A percentile compares a stretch with the other conserved stretches of the same genome.
These are phyloP conservation scores for Combretum micranthum DNA, from an alignment of 345 rosid species.

Conservation along the genomic window DNA sequence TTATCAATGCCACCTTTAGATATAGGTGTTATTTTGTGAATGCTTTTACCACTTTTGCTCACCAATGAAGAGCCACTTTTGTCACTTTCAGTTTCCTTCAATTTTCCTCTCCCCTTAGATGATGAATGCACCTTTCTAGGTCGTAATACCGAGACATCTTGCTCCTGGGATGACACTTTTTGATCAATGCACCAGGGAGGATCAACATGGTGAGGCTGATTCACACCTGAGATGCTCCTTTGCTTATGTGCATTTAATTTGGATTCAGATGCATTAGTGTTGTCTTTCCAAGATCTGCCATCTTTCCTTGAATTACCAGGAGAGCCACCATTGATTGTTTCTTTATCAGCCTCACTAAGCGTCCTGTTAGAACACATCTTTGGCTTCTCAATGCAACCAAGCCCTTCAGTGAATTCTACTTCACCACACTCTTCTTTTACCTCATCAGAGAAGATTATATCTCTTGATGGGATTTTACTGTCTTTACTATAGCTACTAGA, in stretches of 20 bases:
- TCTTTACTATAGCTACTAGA: slow-evolving; percentile 26
- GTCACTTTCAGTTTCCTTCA: slow-evolving; percentile 35
- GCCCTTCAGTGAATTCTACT: slow-evolving; percentile 31
- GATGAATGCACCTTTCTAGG: slow-evolving; percentile 37
- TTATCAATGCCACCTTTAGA: slow-evolving; percentile 38
- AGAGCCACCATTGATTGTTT: slow-evolving; percentile 28
- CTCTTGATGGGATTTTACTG: slow-evolving; percentile 25
- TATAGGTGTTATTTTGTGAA: slow-evolving; percentile 18
- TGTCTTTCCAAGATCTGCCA: slow-evolving; percentile 35
- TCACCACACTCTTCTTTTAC: slow-evolving; percentile 32
- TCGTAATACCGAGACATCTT: slow-evolving; percentile 32
- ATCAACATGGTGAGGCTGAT: slow-evolving; percentile 25
- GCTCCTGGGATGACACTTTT: slow-evolving; percentile 28
- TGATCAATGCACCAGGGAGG: slow-evolving; percentile 37
- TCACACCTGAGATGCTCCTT: slow-evolving; percentile 26
- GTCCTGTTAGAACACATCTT: slow-evolving; percentile 38
- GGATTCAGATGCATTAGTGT: slow-evolving; percentile 24
- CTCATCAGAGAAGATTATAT: slow-evolving; percentile 30
- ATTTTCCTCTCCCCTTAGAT: slow-evolving; percentile 44
- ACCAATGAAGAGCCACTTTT: slow-evolving; percentile 30
- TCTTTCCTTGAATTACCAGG: slow-evolving; percentile 33
- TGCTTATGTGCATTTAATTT: slow-evolving; percentile 30
- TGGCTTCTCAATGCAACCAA: slow-evolving; percentile 32
- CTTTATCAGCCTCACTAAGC: slow-evolving; percentile 46
- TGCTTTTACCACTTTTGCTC: slow-evolving; percentile 42